Conservation (phyloP, 2,329 filamentous ascomycete genomes). For the Myrmaecium sp. region DNA sequence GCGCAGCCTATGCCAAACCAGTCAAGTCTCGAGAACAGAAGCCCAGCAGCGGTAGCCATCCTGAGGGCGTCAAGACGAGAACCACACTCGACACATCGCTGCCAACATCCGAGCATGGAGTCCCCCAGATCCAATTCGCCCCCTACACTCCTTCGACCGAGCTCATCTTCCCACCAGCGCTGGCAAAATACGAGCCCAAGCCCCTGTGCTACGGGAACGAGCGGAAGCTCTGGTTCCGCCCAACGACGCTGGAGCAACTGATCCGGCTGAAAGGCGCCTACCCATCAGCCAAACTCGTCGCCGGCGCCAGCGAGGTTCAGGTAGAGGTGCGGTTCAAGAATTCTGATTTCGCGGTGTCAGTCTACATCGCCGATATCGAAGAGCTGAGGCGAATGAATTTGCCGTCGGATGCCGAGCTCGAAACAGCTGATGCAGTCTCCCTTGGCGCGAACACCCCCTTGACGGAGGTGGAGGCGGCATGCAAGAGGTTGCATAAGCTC, state of each 20-base stretch:
- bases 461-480: conserved; percentile 75
- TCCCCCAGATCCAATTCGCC: conserved; percentile 57
- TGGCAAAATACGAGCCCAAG: conserved; percentile 65
- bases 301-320: conserved; percentile 88
- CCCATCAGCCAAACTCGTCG: conserved; percentile 84
- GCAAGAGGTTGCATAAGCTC: conserved; percentile 48
- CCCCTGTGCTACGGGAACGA: conserved; percentile 84
- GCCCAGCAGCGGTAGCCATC: conserved; percentile 2
- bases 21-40: conserved; percentile 18
- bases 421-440: conserved; percentile 35
- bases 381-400: conserved; percentile 58
- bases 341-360: conserved; percentile 71
- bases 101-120: conserved; percentile 34
- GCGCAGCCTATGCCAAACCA: conserved; percentile 16
- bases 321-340: conserved; percentile 97
- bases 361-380: conserved; percentile 80
- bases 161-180: conserved; percentile 73
- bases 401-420: conserved; percentile 12
- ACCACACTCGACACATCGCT: conserved; percentile 19
- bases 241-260: conserved; percentile 68
- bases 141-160: conserved; percentile 81
- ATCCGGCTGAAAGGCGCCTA: conserved; percentile 74
- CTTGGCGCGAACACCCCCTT: conserved; percentile 81
- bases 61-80: conserved; percentile 35
- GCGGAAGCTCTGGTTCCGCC: conserved; percentile 80